Evolutionary conservation across 192 early-diverging fungal species (phyloP), one percentile per base, ranked within the genome.

Genomic region (Coemansia sp.): DNA sequence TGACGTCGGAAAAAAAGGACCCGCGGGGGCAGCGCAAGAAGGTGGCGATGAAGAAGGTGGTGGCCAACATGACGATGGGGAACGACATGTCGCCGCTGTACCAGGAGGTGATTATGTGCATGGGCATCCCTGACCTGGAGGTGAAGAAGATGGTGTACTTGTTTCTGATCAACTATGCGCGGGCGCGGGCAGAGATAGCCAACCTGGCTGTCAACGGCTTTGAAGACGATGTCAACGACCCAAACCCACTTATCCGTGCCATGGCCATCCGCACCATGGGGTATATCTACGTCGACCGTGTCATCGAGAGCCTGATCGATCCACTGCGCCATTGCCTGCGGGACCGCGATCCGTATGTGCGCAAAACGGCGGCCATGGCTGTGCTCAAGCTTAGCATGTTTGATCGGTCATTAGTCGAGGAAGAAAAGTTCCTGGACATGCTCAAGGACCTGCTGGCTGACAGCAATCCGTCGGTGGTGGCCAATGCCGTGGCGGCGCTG

Each of bases 11-110:
- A 46, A 92, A 91, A 56, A 80, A 84, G 60, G 92, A 93, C 50
- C 76, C 77, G 46, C 89, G 90, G 60, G 73, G 87, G 53, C 81
- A 80, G 25, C 87, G 85, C 49, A 92, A 93, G 55, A 88, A 89
- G 73, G 81, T 84, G 17, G 87, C 88, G 39, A 82, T 88, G 71
- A 94, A 90, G 69, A 91, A 97, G 78, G 89, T 99, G 55, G 92
- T 99, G 18, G 97, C 97, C 27, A 99, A 99, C 65, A 99, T 99
- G 94, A 97, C 97, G 14, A 97, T 99, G 93, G 97, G 97, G 20
- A 98, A 94, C 77, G 97, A 99, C 78, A 97, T 99, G 91, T 91
- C 90, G 20, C 77, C 89, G 8, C 82, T 99, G 27, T 94, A 87
- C 65, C 81, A 85, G 18, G 95, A 99, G 67, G 91, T 99, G 22